Evolutionary conservation across 2,329 filamentous ascomycete genomes (phyloP), one percentile per base, ranked within the genome.

Genomic region (Calonectria crousiana): DNA sequence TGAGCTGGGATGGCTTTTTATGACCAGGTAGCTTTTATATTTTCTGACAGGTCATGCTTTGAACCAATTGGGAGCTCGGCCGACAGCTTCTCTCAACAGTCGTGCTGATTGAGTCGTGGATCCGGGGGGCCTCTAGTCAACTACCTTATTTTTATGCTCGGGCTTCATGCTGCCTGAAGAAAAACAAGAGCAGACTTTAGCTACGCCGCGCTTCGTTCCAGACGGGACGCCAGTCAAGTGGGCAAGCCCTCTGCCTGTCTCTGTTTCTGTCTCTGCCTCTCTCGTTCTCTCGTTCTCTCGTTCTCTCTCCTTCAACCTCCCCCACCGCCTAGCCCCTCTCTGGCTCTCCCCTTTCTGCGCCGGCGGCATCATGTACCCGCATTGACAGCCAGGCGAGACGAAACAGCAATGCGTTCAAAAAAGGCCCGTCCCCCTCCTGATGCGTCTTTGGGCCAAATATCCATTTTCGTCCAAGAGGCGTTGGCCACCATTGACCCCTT

Each of bases 351-450:
- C 11, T 47, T 23, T n/a, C 44, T 47, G 20, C n/a, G 44, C 34
- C 34, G 56, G n/a, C 56, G 34, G 56, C 56, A 26, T 38, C 56
- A 62, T 62, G 56, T 44, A 62, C 56, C 56, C 56, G 56, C 56
- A 62, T 62, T 41, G 34, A 62, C 38, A 62, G 23, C 44, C 4
- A 62, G 36, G 38, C 20, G 36, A 62, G 23, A 41, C 34, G 56
- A 62, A 41, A 62, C 56, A 26, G 23, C 34, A 38, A 62, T 41
- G 56, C 41, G 56, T 62, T 18, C 26, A n/a, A 41, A 60, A 18
- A 62, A 62, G 56, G 56, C 38, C 56, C 56, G 34, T 62, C 14
- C 34, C n/a, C 36, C 23, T 41, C 56, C 36, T 41, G 56, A 62
- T 62, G 56, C 56, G 36, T 62, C 56, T 62, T 62, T 62, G n/a